Evolutionary conservation across 176 grass and related monocot genomes (phyloP), one percentile per base, ranked within the genome.

Genomic region (Typha latifolia): DNA sequence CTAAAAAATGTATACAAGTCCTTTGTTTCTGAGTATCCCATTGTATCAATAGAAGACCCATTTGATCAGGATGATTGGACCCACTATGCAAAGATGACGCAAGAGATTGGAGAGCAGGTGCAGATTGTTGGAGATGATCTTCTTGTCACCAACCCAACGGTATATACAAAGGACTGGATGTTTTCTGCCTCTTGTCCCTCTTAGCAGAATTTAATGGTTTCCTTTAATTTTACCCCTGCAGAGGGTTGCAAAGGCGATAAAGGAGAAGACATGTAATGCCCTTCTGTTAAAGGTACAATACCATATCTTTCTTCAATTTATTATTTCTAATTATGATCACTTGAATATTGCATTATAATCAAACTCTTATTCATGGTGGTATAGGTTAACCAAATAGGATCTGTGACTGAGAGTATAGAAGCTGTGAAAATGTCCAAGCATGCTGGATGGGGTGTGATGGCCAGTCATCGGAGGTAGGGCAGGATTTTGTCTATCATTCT

Each of bases 11-110:
- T 99, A 2, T 99, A 99, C 94, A 99, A 99, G 70, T 86, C 94
- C 26, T 99, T 99, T 65, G 88, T 86, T 2, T 62, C 37, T 3
- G 93, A 84, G 66, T 96, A 96, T 67, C 92, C 92, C 55, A 96
- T 96, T 75, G 88, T 80, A 4, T 96, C 92, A 0, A 96, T 96
- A 53, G 93, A 96, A 64, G 93, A 96, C 49, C 93, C 93, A 9
- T 96, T 96, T 84, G 93, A 96, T 70, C 93, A 91, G 85, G 93
- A 96, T 73, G 88, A 96, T 66, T 96, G 93, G 93, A 51, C 32
- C 4, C 80, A 88, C 75, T 96, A 96, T 75, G 77, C 93, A 59
- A 96, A 96, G 66, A 68, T 96, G 82, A 91, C 92, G 14, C 80
- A 77, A 4, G 93, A 96, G 74, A 86, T 91, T 75, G 93, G 93